A percentile compares a stretch with the other conserved stretches of the same genome.
Conservation (phyloP, 2,329 filamentous ascomycete genomes). For the Pseudocercospora fijiensis region DNA sequence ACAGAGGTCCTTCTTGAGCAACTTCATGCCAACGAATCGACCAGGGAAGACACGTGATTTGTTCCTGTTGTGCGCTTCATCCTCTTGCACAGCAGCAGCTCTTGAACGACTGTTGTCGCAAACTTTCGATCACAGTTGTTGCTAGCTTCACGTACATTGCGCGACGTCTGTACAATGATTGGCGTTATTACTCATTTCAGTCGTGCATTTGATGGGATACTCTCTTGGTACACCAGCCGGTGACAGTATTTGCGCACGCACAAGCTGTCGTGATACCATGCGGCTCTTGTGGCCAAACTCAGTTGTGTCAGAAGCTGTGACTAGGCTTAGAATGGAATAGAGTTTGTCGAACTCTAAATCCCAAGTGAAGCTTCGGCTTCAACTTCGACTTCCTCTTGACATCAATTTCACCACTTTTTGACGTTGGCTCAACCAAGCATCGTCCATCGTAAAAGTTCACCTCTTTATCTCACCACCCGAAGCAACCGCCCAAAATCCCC, state of each 20-base stretch:
- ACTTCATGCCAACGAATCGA: background rate
- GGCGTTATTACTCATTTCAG: background rate
- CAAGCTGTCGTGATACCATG: background rate
- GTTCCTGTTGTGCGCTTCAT: background rate
- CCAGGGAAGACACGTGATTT: background rate
- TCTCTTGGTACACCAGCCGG: background rate
- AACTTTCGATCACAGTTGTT: background rate
- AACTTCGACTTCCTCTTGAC: background rate
- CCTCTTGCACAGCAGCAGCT: background rate
- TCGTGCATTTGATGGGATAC: background rate
- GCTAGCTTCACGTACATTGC: background rate
- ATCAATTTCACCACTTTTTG: background rate
- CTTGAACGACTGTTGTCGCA: background rate
- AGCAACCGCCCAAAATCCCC: background rate
- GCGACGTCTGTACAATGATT: background rate
- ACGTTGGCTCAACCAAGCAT: background rate
- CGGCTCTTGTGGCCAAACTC: background rate
- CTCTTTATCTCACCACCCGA: background rate
- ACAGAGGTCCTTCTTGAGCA: background rate
- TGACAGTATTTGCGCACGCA: constrained; percentile 3
- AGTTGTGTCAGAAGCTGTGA: background rate
- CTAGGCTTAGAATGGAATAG: background rate
- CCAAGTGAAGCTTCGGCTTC: background rate
- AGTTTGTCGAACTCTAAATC: background rate
- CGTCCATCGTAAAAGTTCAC: background rate